Percentiles rank a stretch among this genome's conserved stretches.
Evolutionary conservation across 768 basidiomycete species (phyloP).

Genomic region (Lentinula lateritia): DNA sequence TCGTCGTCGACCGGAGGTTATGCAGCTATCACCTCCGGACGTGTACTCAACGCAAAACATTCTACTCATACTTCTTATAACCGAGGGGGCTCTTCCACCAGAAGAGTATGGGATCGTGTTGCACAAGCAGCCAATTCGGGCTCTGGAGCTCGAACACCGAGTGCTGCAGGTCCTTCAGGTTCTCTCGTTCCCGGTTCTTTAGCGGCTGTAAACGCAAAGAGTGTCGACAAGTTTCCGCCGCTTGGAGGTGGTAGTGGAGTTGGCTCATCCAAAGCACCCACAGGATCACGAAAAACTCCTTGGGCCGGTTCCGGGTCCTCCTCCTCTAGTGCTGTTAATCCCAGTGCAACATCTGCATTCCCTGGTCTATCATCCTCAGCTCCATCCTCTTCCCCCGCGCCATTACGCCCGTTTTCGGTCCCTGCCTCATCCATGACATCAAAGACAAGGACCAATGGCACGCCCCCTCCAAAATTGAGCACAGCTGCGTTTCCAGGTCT

Average conservation of each 20-base stretch:
- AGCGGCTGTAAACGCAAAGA: neutral
- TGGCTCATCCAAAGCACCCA: neutral
- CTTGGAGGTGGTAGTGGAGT: neutral
- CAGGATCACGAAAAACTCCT: constrained; percentile 41
- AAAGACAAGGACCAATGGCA: constrained; percentile 8
- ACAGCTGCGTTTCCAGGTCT: constrained; percentile 65
- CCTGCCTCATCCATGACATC: constrained; percentile 13
- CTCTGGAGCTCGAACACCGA: constrained; percentile 25
- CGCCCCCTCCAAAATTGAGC: constrained; percentile 43
- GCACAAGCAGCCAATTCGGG: constrained; percentile 64
- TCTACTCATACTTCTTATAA: constrained; percentile 53
- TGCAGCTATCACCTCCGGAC: constrained; percentile 75
- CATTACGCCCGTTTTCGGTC: constrained; percentile 13
- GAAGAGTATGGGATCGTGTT: constrained; percentile 78
- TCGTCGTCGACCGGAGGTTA: constrained; percentile 40
- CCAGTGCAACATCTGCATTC: constrained; percentile 10
- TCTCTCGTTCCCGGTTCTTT: constrained; percentile 23
- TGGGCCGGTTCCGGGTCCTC: constrained; percentile 45
- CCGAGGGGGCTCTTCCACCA: constrained; percentile 21
- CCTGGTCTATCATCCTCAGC: neutral
- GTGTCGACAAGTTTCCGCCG: neutral
- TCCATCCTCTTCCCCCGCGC: constrained; percentile 20
- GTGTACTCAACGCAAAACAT: constrained; percentile 80
- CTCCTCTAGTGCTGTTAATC: constrained; percentile 10
- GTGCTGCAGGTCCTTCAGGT: constrained; percentile 13